phyloP scores from a whole-genome alignment of 495 filamentous ascomycete genomes.

The Penicillium turbatum region DNA sequence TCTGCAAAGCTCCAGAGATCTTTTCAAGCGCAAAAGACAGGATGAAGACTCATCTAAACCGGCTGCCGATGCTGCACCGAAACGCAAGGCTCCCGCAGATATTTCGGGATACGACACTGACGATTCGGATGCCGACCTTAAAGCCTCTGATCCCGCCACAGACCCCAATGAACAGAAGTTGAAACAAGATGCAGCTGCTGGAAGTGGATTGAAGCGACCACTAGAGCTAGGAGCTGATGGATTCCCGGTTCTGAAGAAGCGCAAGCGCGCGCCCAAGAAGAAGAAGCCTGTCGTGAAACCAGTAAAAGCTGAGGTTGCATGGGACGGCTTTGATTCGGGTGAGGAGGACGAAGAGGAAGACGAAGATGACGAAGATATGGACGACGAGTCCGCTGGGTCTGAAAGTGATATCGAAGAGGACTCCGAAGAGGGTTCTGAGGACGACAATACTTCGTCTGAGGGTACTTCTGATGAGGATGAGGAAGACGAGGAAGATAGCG shows the following conservation, averaged over 20 bases:
- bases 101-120: slow-evolving; percentile 36
- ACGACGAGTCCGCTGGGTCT: slow-evolving; percentile 12
- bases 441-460: slow-evolving; percentile 23
- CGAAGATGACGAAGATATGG: slow-evolving; percentile 16
- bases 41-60: slow-evolving; percentile 13
- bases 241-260: slow-evolving; percentile 73
- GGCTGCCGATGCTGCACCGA: slow-evolving; percentile 3
- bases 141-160: slow-evolving; percentile 17
- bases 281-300: slow-evolving; percentile 24
- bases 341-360: slow-evolving; percentile 26
- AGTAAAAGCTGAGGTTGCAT: slow-evolving; percentile 44
- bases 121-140: slow-evolving; percentile 33
- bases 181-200: slow-evolving; percentile 37
- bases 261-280: slow-evolving; percentile 38
- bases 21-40: slow-evolving; percentile 54
- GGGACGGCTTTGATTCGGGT: slow-evolving; percentile 59
- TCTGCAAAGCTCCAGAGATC: slow-evolving; percentile 67
- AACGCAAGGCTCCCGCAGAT: slow-evolving; percentile 15
- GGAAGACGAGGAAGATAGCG: slow-evolving; percentile 18
- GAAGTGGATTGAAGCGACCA: slow-evolving; percentile 82
- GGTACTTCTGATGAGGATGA: slow-evolving; percentile 22
- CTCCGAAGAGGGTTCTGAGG: slow-evolving; percentile 18
- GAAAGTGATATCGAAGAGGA: slow-evolving; percentile 20
- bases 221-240: slow-evolving; percentile 74
- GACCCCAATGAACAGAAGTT: slow-evolving; percentile 19